A percentile compares a stretch with the other conserved stretches of the same genome.
These are phyloP conservation scores for Cymodocea nodosa DNA, from an alignment of 116 monocot species.

Conservation along the genomic window DNA sequence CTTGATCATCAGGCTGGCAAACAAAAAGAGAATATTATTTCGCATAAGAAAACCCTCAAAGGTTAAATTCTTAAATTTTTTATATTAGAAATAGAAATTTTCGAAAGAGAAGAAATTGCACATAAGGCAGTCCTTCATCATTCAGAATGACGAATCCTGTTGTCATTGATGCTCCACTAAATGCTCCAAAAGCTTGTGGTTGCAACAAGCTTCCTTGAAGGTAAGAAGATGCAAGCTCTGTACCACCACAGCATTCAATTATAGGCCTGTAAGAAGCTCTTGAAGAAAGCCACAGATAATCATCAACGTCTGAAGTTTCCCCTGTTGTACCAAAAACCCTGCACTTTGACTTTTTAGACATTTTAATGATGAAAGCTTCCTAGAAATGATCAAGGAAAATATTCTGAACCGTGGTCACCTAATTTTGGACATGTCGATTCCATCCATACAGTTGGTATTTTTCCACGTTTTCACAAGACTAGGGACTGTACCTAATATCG, in stretches of 20 bases:
- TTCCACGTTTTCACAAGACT: constrained; percentile 90
- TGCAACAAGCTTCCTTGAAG: constrained; percentile 58
- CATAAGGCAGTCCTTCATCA: constrained; percentile 57
- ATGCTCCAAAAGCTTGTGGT: constrained; percentile 87
- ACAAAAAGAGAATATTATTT: background rate
- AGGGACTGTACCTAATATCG: constrained; percentile 77
- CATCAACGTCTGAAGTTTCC: constrained; percentile 78
- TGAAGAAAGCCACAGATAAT: constrained; percentile 87
- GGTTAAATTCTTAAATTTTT: too few relatives aligned
- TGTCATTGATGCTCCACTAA: constrained; percentile 63
- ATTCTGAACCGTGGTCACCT: constrained; percentile 28
- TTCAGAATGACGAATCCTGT: constrained; percentile 73
- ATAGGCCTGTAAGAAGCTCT: constrained; percentile 55
- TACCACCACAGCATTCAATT: constrained; percentile 89
- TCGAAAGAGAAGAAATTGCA: constrained; percentile 20
- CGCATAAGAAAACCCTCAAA: background rate
- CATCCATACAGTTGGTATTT: constrained; percentile 70
- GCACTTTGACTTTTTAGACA: constrained; percentile 7
- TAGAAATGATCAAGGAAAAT: background rate
- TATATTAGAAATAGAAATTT: background rate
- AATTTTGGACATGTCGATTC: constrained; percentile 71
- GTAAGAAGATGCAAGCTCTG: constrained; percentile 82
- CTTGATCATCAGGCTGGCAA: constrained; percentile 76
- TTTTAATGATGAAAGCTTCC: background rate
- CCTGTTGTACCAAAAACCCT: constrained; percentile 65